A percentile compares a stretch with the other conserved stretches of the same genome.
Evolutionary conservation across 192 early-diverging fungal genomes (phyloP).

Genomic region (Helicostylum pulchrum): DNA sequence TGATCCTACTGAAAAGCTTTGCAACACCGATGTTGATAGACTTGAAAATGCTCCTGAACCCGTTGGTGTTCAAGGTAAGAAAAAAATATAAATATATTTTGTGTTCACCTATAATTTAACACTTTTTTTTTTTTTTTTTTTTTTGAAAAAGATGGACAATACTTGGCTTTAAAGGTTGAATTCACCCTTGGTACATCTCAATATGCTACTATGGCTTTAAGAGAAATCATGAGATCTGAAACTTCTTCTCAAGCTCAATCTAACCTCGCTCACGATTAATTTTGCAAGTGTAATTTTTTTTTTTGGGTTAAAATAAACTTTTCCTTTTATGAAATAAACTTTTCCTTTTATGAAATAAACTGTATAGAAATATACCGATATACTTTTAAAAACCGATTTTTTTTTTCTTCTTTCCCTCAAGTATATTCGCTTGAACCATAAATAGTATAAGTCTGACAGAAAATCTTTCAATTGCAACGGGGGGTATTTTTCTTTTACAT

Average conservation of each 20-base stretch:
- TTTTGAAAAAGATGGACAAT: conserved; percentile 54
- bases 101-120: background rate
- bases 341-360: no score
- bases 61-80: conserved; percentile 25
- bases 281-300: background rate
- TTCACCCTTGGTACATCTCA: conserved; percentile 79
- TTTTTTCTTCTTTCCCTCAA: no score
- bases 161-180: conserved; percentile 68
- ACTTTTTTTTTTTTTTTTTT: background rate
- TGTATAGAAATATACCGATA: background rate
- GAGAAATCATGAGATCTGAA: conserved; percentile 68
- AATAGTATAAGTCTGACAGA: no score
- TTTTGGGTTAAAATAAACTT: background rate
- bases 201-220: conserved; percentile 97
- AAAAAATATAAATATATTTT: background rate
- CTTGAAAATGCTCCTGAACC: conserved; percentile 49
- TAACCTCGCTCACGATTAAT: background rate
- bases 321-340: background rate
- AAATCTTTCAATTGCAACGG: no score
- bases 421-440: background rate
- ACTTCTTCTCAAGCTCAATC: conserved; percentile 25
- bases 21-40: conserved; percentile 61
- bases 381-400: background rate
- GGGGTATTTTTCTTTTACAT: no score
- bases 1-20: conserved; percentile 56